Base-by-base conservation (phyloP, 306 rosid genomes). In the Malus asiatica region DNA sequence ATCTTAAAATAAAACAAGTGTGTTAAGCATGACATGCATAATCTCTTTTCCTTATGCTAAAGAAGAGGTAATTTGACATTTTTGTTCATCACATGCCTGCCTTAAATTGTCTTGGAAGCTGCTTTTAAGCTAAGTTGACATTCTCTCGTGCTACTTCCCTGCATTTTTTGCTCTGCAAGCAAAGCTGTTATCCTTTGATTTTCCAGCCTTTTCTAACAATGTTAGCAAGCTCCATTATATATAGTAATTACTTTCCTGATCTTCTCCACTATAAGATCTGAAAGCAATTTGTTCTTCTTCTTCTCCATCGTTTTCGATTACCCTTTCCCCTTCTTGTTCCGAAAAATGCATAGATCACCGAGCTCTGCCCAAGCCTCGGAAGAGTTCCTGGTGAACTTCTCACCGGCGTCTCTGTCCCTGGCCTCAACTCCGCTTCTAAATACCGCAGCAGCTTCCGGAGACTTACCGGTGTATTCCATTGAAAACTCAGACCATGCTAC, bases 401-500 rank as follows among this genome's bases (percentile, higher is more conserved):
- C 51, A 3, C 72, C 76, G 0, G 57, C 79, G 20, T 46, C 82
- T 7, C 30, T 72, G 51, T 40, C 80, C 15, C 42, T 74, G 38
- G 77, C 48, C 44, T 64, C 68, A 19, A 64, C 82, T 22, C 76
- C 84, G 3, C 81, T 88, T 55, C 70, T 76, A 67, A 74, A 82
- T 81, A 68, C 63, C 42, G 53, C 79, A 16, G 73, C 77, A 29
- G 46, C 81, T 46, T 81, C 90, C 2, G 33, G 71, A 62, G 82
- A 66, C 4, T 83, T 95, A 85, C 92, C 96, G 13, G 35, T 84
- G 30, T 76, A 73, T 72, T 25, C 32, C 30, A 77, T 84, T 10
- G 45, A 82, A 30, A 19, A 42, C 25, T 72, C 80, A 20, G 88
- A 84, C 63, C 29, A 16, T 13, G 22, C 72, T 52, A 53, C 76